Evolutionary conservation across 2,329 filamentous ascomycete species (phyloP).

Genomic region (Fusarium virguliforme): DNA sequence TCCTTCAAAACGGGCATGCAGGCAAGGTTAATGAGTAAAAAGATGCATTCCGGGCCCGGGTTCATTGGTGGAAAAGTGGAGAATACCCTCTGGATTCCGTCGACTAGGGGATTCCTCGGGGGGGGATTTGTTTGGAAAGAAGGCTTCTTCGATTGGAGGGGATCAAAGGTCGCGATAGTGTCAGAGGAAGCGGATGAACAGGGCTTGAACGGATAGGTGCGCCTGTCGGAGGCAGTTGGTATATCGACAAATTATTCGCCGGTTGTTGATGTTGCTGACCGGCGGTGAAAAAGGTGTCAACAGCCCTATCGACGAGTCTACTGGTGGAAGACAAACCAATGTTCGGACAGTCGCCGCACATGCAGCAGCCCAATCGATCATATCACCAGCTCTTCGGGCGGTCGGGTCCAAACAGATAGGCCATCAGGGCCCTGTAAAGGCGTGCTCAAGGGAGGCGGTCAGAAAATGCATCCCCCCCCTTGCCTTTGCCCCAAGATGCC

Average conservation of each 20-base stretch:
- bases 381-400: conserved; percentile 24
- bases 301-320: conserved; percentile 23
- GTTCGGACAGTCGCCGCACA: conserved; percentile 37
- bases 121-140: conserved; percentile 2
- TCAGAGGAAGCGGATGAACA: conserved; percentile 10
- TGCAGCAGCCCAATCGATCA: conserved; percentile 34
- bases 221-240: conserved; percentile 4
- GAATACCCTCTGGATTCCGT: background rate
- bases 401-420: conserved; percentile 32
- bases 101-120: conserved; percentile 1
- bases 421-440: conserved; percentile 18
- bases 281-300: conserved; percentile 34
- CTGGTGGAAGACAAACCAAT: conserved; percentile 15
- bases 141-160: conserved; percentile 31
- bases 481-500: conserved; percentile 21
- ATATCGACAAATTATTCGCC: conserved; percentile 10
- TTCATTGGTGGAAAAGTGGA: conserved; percentile 20
- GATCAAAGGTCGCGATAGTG: conserved; percentile 24
- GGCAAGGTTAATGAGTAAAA: conserved; percentile 17
- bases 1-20: conserved; percentile 40
- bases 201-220: conserved; percentile 11
- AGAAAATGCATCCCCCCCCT: conserved; percentile 32
- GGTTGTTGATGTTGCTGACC: conserved; percentile 33
- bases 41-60: conserved; percentile 21
- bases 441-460: conserved; percentile 39